A percentile compares a stretch with the other conserved stretches of the same genome.
These are phyloP conservation scores for Akanthomyces lecanii DNA, from an alignment of 2,329 filamentous ascomycete genomes.

Conservation along the genomic window DNA sequence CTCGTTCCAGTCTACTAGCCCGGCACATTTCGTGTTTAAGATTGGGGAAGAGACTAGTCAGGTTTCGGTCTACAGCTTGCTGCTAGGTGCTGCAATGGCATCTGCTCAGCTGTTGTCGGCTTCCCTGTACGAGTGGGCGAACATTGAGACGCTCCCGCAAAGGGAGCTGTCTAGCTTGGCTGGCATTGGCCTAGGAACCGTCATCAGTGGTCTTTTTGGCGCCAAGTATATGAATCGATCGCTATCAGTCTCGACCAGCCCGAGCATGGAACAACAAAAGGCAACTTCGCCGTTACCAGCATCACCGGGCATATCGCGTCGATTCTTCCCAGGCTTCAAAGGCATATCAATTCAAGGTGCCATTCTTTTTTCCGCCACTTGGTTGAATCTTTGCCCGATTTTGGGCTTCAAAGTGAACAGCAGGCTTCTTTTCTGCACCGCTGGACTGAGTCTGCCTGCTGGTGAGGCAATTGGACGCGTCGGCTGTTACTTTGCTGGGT, in stretches of 20 bases:
- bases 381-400: background rate
- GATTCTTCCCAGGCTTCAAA: conserved; percentile 8
- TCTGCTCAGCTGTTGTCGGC: background rate
- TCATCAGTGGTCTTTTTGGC: conserved; percentile 4
- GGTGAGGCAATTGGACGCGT: conserved; percentile 16
- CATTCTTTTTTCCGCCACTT: conserved; percentile 2
- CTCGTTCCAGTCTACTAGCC: background rate
- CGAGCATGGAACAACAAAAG: background rate
- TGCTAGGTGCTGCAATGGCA: conserved; percentile 2
- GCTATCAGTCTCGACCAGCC: background rate
- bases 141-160: background rate
- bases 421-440: background rate
- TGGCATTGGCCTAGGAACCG: background rate
- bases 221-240: background rate
- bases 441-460: conserved; percentile 1
- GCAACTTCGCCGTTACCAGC: background rate
- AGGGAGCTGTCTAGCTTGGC: background rate
- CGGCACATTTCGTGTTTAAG: background rate
- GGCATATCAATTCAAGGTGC: conserved; percentile 16
- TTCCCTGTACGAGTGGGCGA: background rate
- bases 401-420: background rate
- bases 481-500: conserved; percentile 17
- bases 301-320: background rate
- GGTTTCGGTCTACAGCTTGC: conserved; percentile 12
- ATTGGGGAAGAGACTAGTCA: background rate